Evolutionary conservation across 2,329 filamentous ascomycete genomes (phyloP).

Genomic region (Gliomastix tumulicola): DNA sequence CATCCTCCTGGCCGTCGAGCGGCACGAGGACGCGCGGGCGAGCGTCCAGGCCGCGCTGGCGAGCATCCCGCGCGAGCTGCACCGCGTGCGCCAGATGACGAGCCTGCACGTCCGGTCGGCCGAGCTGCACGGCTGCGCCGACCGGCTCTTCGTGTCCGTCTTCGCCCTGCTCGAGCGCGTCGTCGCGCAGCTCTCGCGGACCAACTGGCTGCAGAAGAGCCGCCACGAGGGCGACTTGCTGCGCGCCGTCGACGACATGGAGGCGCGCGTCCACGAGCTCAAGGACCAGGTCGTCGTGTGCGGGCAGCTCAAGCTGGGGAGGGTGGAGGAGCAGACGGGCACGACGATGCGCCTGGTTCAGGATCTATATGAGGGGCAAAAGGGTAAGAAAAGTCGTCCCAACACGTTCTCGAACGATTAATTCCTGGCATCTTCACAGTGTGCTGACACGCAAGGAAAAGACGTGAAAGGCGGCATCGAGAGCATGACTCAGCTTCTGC

Average conservation of each 20-base stretch:
- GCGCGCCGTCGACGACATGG: not conserved
- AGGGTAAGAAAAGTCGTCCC: not conserved
- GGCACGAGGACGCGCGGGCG: not conserved
- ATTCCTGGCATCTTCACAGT: no score
- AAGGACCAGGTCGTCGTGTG: not conserved
- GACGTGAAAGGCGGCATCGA: no score
- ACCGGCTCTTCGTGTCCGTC: not conserved
- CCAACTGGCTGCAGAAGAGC: not conserved
- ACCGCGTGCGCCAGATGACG: not conserved
- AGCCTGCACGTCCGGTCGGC: not conserved
- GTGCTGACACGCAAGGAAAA: no score
- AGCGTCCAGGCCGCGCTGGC: not conserved
- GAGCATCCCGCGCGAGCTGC: not conserved
- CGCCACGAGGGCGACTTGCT: not conserved
- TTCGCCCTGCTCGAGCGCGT: not conserved
- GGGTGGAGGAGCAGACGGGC: not conserved
- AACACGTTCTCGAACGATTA: no score
- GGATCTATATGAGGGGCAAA: not conserved
- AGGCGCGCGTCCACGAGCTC: not conserved
- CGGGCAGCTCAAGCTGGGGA: not conserved
- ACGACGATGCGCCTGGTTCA: not conserved
- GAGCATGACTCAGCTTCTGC: no score
- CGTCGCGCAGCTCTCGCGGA: no score
- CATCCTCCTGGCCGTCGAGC: not conserved
- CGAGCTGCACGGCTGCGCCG: not conserved